Evolutionary conservation across 139 green algal genomes (phyloP), one percentile per base, ranked within the genome.

Genomic region (Gonium pectorale): DNA sequence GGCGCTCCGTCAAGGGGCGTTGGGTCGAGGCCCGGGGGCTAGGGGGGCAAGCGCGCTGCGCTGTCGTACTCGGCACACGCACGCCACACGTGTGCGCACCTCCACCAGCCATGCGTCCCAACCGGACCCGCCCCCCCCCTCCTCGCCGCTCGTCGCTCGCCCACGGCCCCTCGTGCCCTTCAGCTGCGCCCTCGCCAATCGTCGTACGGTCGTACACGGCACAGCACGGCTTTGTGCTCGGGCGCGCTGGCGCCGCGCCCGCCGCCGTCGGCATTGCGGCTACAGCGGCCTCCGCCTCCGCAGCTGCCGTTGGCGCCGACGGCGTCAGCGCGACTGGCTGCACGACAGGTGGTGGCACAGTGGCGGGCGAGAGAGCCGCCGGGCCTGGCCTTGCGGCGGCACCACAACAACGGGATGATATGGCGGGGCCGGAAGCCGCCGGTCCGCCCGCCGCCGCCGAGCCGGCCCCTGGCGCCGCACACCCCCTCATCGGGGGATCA

Each of bases 181-280:
- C 19, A 24, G 13, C 35, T 31, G 27, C 35, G 13, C 21, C 64
- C 19, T 38, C 38, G 3, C 56, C 74, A 0, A 56, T 37, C 5
- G 40, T 72, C 2, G 75, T 82, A 2, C 52, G 72, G n/a, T 71
- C 75, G n/a, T 83, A 83, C 75, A 31, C 59, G 5, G 72, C 75
- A 1, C 75, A 60, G 9, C 41, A 49, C 0, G 75, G 75, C 13
- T 35, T 83, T 21, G 41, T 72, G 31, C 75, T 83, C 0, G 75
- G 75, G 5, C 77, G 56, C 19, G 24, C n/a, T 2, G 64, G n/a
- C 17, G 27, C 40, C 59, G 37, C 21, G 56, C 56, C n/a, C 56
- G 21, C 15, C 21, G 5, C n/a, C 56, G 24, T 26, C n/a, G n/a
- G 56, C n/a, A 9, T 21, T 9, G 56, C 21, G 21, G 21, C 56